phyloP scores from a whole-genome alignment of 2,329 filamentous ascomycete genomes.

The Fusarium illudens region DNA sequence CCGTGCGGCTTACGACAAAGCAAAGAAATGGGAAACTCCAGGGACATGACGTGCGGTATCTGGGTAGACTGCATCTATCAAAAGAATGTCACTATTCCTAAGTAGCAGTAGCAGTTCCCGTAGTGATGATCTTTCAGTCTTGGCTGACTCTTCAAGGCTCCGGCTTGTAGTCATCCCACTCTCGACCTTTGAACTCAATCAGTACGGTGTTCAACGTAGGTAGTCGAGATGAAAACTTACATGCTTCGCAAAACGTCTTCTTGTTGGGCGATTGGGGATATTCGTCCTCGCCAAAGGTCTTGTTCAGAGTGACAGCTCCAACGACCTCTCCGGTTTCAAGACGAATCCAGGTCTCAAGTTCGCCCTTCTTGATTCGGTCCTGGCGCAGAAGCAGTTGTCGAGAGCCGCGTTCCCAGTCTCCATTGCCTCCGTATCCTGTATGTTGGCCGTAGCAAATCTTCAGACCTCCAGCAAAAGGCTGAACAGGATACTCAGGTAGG shows the following conservation, averaged over 20 bases:
- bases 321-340: slow-evolving; percentile 61
- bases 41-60: too few species aligned
- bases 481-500: slow-evolving; percentile 1
- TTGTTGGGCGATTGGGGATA: slow-evolving; percentile 54
- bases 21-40: too few species aligned
- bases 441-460: slow-evolving; percentile 65
- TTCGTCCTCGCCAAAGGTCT: slow-evolving; percentile 61
- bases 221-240: neutral
- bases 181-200: neutral
- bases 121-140: too few species aligned
- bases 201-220: neutral
- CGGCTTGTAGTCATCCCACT: slow-evolving; percentile 4
- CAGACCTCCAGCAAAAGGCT: slow-evolving; percentile 40
- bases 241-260: slow-evolving; percentile 24
- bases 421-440: slow-evolving; percentile 72
- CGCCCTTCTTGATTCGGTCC: slow-evolving; percentile 52
- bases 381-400: slow-evolving; percentile 42
- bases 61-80: too few species aligned
- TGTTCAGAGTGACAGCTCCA: slow-evolving; percentile 60
- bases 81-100: too few species aligned
- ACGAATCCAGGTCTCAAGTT: slow-evolving; percentile 64
- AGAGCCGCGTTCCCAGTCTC: slow-evolving; percentile 64
- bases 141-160: neutral
- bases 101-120: too few species aligned
- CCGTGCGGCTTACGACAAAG: too few species aligned